Base-by-base conservation (phyloP, 495 filamentous ascomycete genomes). In the Neurospora africana region DNA sequence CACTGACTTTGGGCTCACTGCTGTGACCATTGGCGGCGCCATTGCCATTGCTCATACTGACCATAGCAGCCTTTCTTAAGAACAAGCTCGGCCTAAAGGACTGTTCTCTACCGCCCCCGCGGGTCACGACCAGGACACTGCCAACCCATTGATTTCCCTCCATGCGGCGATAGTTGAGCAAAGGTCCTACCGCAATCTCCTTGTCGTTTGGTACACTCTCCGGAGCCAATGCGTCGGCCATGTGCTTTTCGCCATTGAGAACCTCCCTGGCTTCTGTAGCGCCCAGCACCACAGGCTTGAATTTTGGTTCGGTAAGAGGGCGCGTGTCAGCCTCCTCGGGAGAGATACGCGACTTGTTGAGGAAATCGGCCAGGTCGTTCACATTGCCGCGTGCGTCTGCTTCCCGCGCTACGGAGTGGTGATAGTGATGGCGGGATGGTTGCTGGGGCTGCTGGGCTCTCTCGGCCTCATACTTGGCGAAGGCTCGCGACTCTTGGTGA, bases 141-240 rank as follows among this genome's bases (percentile, higher is more conserved):
- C 94, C 93, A 76, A 91, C 85, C 94, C 93, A 97, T n/a, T 78
- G 76, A 69, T 82, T 83, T 53, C 87, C 86, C 80, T 90, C 89
- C 91, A 94, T 95, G 77, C 90, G 89, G 74, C 90, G 88, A 79
- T 95, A 93, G 80, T 97, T 97, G 76, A 97, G 81, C 71, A 97
- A 80, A 10, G 94, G 94, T 17, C 94, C 94, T 75, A 90, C 92
- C 40, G 91, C 83, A 23, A 97, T 84, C 72, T 94, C 87, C 70
- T 88, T 80, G 68, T 81, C 84, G 69, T 86, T 82, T 33, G 75
- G 73, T 7, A 72, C 65, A 21, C 47, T 44, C 53, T 65, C 53
- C 27, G 53, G 53, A 19, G 27, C 27, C 27, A 65, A 33, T 35
- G 68, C 39, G 37, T 44, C 53, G 61, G 68, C 78, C 47, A 40